Percentiles rank a stretch among this genome's conserved stretches.
phyloP scores from a whole-genome alignment of 495 filamentous ascomycete genomes.

The Aspergillus homomorphus region DNA sequence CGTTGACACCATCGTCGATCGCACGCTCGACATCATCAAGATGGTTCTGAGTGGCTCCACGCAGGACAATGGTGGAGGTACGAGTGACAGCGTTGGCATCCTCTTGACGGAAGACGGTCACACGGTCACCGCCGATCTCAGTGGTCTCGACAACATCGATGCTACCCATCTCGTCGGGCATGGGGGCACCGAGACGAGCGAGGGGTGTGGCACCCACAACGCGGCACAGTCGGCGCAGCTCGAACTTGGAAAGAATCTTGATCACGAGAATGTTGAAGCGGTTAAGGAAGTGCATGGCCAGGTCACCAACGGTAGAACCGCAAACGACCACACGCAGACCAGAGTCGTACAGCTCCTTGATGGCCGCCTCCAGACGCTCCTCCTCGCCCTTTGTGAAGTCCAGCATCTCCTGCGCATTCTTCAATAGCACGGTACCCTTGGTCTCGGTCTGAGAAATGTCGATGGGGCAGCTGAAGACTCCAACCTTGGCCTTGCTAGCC shows the following conservation, averaged over 20 bases:
- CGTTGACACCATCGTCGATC: conserved; percentile 97
- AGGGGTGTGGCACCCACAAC: conserved; percentile 96
- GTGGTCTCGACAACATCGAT: conserved; percentile 95
- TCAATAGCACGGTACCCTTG: conserved; percentile 97
- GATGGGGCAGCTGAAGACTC: conserved; percentile 93
- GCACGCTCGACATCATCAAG: conserved; percentile 96
- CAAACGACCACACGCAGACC: conserved; percentile 89
- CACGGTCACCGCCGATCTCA: conserved; percentile 97
- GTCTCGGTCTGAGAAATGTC: conserved; percentile 97
- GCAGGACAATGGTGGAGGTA: conserved; percentile 91
- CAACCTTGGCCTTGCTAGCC: conserved; percentile 89
- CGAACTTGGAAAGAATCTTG: conserved; percentile 98
- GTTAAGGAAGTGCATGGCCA: conserved; percentile 97
- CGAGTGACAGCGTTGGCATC: conserved; percentile 83
- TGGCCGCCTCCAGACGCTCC: conserved; percentile 76
- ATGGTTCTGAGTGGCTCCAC: conserved; percentile 96
- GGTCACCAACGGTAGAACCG: conserved; percentile 87
- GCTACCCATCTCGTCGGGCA: conserved; percentile 98
- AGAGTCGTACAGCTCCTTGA: conserved; percentile 95
- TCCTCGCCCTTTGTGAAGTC: conserved; percentile 98
- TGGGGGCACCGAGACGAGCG: conserved; percentile 91
- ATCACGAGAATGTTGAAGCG: conserved; percentile 93
- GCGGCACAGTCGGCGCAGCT: conserved; percentile 87
- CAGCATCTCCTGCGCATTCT: conserved; percentile 98
- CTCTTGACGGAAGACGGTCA: conserved; percentile 98